These are phyloP conservation scores for Penicillium bovifimosum DNA, from an alignment of 495 filamentous ascomycete species.

Conservation along the genomic window DNA sequence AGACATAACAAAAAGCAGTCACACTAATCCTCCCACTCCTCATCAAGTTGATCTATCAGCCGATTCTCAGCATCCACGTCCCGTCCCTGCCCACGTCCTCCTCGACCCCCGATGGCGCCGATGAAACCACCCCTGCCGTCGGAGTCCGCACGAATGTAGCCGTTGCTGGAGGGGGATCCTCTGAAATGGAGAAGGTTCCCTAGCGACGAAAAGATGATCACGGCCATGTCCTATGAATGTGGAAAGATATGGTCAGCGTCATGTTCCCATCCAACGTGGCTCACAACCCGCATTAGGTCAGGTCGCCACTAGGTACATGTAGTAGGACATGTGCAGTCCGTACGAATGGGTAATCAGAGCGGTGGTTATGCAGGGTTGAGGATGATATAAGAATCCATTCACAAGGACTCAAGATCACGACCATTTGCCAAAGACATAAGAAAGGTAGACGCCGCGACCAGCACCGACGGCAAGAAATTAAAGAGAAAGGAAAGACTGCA, in stretches of 20 bases:
- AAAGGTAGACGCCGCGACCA: conserved; percentile 16
- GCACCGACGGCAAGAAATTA: neutral
- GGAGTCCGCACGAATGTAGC: conserved; percentile 51
- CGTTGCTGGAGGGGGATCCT: conserved; percentile 34
- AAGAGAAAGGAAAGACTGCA: neutral
- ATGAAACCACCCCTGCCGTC: conserved; percentile 28
- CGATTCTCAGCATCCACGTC: conserved; percentile 81
- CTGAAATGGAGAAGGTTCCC: conserved; percentile 55
- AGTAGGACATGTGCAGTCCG: neutral
- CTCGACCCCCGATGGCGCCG: conserved; percentile 33
- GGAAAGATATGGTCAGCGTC: conserved; percentile 14
- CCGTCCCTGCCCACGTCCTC: conserved; percentile 35
- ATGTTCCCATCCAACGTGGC: neutral
- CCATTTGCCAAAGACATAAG: conserved; percentile 3
- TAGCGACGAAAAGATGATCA: conserved; percentile 74
- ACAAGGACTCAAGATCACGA: conserved; percentile 6
- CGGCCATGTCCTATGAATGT: conserved; percentile 64
- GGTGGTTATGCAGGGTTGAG: conserved; percentile 3
- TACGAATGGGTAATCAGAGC: neutral
- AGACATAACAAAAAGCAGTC: neutral
- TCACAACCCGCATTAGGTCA: neutral
- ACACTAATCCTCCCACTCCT: conserved; percentile 61
- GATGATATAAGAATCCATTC: neutral
- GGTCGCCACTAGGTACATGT: neutral
- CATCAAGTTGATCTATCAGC: conserved; percentile 92